Evolutionary conservation across 768 basidiomycete species (phyloP).

Genomic region (Boletus rubescentipes): DNA sequence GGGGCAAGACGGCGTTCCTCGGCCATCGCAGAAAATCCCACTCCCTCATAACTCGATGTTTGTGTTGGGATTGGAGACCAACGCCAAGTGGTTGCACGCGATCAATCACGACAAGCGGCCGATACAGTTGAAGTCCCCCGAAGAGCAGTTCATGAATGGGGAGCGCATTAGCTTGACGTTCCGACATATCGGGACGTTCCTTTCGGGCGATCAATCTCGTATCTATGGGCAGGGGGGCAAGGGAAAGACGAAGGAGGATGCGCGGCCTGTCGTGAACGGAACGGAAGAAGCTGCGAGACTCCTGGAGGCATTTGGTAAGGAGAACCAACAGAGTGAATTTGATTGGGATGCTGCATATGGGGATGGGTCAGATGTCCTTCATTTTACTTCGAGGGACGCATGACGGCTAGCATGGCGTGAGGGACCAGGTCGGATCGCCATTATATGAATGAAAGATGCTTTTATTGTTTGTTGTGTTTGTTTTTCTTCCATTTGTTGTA

Average conservation of each 20-base stretch:
- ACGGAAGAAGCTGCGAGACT: slow-evolving; percentile 47
- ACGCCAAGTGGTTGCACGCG: slow-evolving; percentile 71
- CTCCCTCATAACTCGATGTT: slow-evolving; percentile 85
- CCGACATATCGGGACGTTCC: slow-evolving; percentile 74
- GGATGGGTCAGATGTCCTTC: slow-evolving; percentile 65
- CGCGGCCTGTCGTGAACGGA: slow-evolving; percentile 54
- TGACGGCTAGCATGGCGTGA: slow-evolving; percentile 15
- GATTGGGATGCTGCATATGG: slow-evolving; percentile 71
- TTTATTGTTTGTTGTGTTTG: slow-evolving; percentile 25
- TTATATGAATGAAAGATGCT: slow-evolving; percentile 24
- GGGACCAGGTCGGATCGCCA: slow-evolving; percentile 16
- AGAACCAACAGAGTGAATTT: slow-evolving; percentile 69
- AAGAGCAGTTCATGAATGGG: slow-evolving; percentile 55
- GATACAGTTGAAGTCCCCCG: slow-evolving; percentile 46
- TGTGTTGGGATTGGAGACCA: slow-evolving; percentile 72
- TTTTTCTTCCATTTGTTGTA: slow-evolving; percentile 7
- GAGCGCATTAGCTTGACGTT: slow-evolving; percentile 81
- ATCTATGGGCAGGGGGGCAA: slow-evolving; percentile 78
- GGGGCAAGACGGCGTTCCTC: slow-evolving; percentile 27
- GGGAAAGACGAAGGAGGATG: slow-evolving; percentile 56
- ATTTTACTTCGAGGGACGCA: slow-evolving; percentile 39
- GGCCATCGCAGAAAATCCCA: slow-evolving; percentile 59
- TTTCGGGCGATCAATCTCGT: slow-evolving; percentile 45
- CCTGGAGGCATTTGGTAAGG: slow-evolving; percentile 66
- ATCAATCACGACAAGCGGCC: slow-evolving; percentile 77